Evolutionary conservation across 1,284 basidiomycete species (phyloP), one percentile per base, ranked within the genome.

Genomic region (Phellinidium pouzarii): DNA sequence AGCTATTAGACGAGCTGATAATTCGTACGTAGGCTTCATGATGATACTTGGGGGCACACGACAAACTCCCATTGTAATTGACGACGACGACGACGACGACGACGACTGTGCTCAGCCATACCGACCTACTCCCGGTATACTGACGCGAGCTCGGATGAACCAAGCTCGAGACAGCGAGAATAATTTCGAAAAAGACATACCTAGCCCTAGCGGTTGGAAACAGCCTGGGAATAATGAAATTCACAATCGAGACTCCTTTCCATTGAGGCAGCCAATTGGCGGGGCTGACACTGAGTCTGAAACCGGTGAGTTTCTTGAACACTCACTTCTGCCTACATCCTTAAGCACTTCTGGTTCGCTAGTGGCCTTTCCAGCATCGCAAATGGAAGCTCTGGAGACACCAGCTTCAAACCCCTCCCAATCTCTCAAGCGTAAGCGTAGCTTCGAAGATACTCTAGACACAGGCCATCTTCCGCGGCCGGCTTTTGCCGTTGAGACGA

Each of bases 61-160:
- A 49, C 41, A 44, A 12, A 36, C 25, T 11, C 44, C 23, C 20
- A 42, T 44, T 19, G 27, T 40, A 22, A 38, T 43, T 26, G 37
- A 27, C 37, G 53, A 48, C 23, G 44, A 48, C 5, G 47, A 34
- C 31, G 31, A 48, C 8, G 47, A 48, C 22, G 47, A 48, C 19
- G 23, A 38, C 9, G 23, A 38, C 31, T 8, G n/a, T n/a, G n/a
- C 31, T 11, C 37, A 48, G 22, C 23, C 40, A 14, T 48, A 19
- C 40, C 17, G 47, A 20, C 27, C 22, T 25, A 7, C 19, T 36
- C 7, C 26, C 37, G 29, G 23, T 29, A 19, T 26, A 38, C 25
- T 36, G 25, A 23, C 22, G 26, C n/a, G 19, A 22, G n/a, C 5
- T 34, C 22, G 17, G n/a, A 14, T 2, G 14, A 20, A 20, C 3